These are phyloP conservation scores for Syzygium aqueum DNA, from an alignment of 345 rosid species.

Conservation along the genomic window DNA sequence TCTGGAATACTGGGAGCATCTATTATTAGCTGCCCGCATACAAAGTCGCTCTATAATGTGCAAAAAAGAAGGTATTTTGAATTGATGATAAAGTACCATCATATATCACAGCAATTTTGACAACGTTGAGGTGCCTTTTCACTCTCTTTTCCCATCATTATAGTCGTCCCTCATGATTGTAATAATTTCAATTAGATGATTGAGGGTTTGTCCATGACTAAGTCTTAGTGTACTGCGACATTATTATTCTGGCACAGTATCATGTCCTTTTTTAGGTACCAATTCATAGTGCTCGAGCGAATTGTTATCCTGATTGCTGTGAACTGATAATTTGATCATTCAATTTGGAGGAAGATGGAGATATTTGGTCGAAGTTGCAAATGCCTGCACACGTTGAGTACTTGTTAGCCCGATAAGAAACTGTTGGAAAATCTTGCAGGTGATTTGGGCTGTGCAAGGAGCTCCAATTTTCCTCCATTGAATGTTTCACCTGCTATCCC, in stretches of 20 bases:
- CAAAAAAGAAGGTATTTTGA: background rate
- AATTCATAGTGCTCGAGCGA: background rate
- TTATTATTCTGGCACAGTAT: background rate
- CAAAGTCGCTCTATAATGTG: background rate
- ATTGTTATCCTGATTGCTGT: background rate
- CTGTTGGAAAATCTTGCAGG: background rate
- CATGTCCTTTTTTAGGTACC: background rate
- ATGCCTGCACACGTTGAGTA: background rate
- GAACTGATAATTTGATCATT: background rate
- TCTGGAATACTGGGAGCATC: background rate
- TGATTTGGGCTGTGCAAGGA: background rate
- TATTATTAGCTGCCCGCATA: background rate
- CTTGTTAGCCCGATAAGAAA: background rate
- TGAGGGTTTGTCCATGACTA: background rate
- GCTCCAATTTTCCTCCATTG: background rate
- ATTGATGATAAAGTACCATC: background rate
- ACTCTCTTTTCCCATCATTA: background rate
- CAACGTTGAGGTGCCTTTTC: background rate
- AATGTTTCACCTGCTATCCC: background rate
- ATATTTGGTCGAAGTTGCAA: background rate
- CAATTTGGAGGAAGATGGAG: background rate
- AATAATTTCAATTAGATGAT: background rate
- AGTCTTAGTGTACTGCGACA: background rate
- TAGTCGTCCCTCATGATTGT: background rate
- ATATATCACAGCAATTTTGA: background rate